phyloP scores from a whole-genome alignment of 1,284 basidiomycete genomes.

The Rhodotorula sp. region DNA sequence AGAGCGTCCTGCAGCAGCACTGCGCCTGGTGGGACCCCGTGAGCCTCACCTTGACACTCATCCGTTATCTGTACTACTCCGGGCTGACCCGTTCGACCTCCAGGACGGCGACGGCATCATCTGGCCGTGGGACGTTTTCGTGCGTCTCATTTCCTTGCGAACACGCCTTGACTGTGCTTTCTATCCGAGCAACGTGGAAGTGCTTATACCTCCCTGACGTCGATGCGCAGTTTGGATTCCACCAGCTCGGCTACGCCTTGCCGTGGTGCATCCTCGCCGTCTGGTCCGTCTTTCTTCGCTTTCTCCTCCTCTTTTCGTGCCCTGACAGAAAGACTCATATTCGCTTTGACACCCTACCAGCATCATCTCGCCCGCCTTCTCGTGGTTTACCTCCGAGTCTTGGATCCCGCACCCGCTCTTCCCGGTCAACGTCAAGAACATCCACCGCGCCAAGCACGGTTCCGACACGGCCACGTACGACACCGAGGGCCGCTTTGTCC shows the following conservation, averaged over 20 bases:
- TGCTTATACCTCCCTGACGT: neutral
- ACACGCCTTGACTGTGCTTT: too few species aligned
- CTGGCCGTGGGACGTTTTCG: slow-evolving; percentile 45
- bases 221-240: slow-evolving; percentile 37
- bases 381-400: slow-evolving; percentile 17
- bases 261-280: slow-evolving; percentile 45
- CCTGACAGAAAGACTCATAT: too few species aligned
- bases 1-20: slow-evolving; percentile 42
- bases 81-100: too few species aligned
- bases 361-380: slow-evolving; percentile 46
- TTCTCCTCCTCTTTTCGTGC: too few species aligned
- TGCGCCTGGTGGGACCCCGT: slow-evolving; percentile 46
- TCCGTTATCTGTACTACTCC: too few species aligned
- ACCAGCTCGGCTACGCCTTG: slow-evolving; percentile 44
- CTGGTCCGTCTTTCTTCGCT: slow-evolving; percentile 9
- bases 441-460: slow-evolving; percentile 47
- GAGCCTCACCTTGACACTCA: too few species aligned
- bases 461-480: slow-evolving; percentile 48
- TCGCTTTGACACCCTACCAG: neutral
- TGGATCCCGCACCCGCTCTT: slow-evolving; percentile 46
- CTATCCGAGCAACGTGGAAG: neutral
- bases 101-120: slow-evolving; percentile 47
- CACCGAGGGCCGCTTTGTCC: slow-evolving; percentile 41
- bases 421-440: slow-evolving; percentile 46
- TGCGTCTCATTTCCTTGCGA: too few species aligned